Evolutionary conservation across 768 basidiomycete species (phyloP).

Genomic region (Tylopilus felleus): DNA sequence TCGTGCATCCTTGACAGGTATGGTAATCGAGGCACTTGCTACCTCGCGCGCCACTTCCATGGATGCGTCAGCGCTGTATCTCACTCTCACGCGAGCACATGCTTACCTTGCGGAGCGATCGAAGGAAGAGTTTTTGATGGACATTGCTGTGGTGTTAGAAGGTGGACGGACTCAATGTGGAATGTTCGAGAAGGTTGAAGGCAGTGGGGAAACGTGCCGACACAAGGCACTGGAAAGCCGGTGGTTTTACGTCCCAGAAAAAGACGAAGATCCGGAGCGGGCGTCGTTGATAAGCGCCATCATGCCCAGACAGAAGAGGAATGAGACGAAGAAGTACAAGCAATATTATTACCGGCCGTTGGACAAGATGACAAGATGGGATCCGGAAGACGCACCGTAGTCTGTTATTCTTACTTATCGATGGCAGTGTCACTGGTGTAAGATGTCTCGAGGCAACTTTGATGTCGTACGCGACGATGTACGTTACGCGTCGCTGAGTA

Average conservation of each 20-base stretch:
- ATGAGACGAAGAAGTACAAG: slow-evolving; percentile 79
- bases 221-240: slow-evolving; percentile 47
- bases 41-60: slow-evolving; percentile 69
- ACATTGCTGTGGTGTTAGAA: slow-evolving; percentile 51
- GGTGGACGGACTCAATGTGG: slow-evolving; percentile 45
- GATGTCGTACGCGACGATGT: background rate
- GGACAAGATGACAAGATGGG: slow-evolving; percentile 70
- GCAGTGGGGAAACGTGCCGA: slow-evolving; percentile 52
- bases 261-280: slow-evolving; percentile 68
- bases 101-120: slow-evolving; percentile 44
- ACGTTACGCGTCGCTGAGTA: slow-evolving; percentile 5
- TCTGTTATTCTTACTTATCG: slow-evolving; percentile 4
- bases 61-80: slow-evolving; percentile 51
- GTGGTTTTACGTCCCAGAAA: slow-evolving; percentile 77
- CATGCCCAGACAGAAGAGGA: slow-evolving; percentile 75
- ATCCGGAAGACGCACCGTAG: slow-evolving; percentile 57
- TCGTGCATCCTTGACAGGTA: slow-evolving; percentile 52
- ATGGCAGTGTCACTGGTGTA: background rate
- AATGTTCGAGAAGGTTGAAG: slow-evolving; percentile 72
- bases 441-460: slow-evolving; percentile 20
- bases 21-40: slow-evolving; percentile 69
- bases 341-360: slow-evolving; percentile 81
- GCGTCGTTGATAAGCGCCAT: slow-evolving; percentile 62
- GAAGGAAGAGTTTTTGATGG: slow-evolving; percentile 44
- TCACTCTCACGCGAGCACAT: slow-evolving; percentile 48